Evolutionary conservation across 164 flowering plant genomes (phyloP).

Genomic region (Chloranthus sessilifolius): DNA sequence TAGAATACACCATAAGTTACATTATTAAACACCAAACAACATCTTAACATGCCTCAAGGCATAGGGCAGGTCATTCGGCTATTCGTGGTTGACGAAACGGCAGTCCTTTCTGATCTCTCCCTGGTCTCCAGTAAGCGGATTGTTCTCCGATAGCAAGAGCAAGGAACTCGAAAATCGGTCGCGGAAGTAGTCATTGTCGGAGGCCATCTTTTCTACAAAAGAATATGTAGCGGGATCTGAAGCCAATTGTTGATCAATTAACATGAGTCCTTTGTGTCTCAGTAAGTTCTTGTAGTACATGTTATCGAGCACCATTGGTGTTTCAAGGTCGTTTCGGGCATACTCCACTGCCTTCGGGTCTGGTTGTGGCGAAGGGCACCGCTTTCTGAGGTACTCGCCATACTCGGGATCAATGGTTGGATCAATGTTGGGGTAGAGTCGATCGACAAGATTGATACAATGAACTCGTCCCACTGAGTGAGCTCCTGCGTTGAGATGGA

Average conservation of each 20-base stretch:
- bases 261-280: constrained; percentile 56
- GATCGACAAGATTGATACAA: constrained; percentile 55
- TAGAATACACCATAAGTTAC: too few species aligned
- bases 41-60: too few species aligned
- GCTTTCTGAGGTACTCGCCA: constrained; percentile 50
- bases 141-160: constrained; percentile 57
- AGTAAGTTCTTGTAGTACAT: constrained; percentile 72
- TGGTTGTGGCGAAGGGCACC: constrained; percentile 71
- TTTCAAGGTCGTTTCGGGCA: constrained; percentile 59
- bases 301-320: constrained; percentile 79
- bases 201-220: constrained; percentile 69
- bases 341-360: constrained; percentile 59
- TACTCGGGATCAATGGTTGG: constrained; percentile 70
- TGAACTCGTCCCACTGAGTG: constrained; percentile 90
- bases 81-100: constrained; percentile 41
- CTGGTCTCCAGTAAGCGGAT: constrained; percentile 54
- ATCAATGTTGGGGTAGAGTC: constrained; percentile 78
- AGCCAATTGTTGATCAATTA: constrained; percentile 54
- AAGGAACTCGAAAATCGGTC: constrained; percentile 59
- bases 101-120: constrained; percentile 84
- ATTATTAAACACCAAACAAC: too few species aligned
- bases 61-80: too few species aligned
- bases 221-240: constrained; percentile 58
- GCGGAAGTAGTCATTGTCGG: constrained; percentile 63
- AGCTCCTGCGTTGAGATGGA: constrained; percentile 43